Percentiles rank a stretch among this genome's conserved stretches.
phyloP scores from a whole-genome alignment of 805 yeast genomes.

The Candida tibetensis region DNA sequence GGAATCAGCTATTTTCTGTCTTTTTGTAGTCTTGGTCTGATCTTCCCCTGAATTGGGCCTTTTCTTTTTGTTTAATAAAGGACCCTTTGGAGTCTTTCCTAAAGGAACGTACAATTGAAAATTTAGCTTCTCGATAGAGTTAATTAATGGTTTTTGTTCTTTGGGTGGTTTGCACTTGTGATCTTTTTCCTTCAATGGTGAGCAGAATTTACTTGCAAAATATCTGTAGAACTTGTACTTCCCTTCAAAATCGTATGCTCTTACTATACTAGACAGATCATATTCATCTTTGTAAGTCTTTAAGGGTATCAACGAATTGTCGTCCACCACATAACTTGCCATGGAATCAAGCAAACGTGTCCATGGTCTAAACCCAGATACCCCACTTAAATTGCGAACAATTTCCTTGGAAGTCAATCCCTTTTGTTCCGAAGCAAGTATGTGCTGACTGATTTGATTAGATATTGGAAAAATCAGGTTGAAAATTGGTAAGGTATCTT shows the following conservation, averaged over 20 bases:
- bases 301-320: conserved; percentile 12
- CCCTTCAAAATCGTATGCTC: conserved; percentile 72
- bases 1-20: not conserved
- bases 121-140: conserved; percentile 15
- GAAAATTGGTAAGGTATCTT: conserved; percentile 27
- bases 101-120: conserved; percentile 16
- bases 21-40: not conserved
- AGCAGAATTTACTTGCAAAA: conserved; percentile 19
- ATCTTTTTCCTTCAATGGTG: conserved; percentile 4
- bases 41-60: not conserved
- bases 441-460: conserved; percentile 56
- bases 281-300: conserved; percentile 28
- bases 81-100: conserved; percentile 25
- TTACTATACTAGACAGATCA: conserved; percentile 37
- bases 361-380: conserved; percentile 49
- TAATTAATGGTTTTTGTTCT: conserved; percentile 2
- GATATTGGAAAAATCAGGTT: conserved; percentile 63
- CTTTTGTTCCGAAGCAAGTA: conserved; percentile 25
- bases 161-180: conserved; percentile 10
- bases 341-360: conserved; percentile 50
- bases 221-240: conserved; percentile 70
- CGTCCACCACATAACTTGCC: conserved; percentile 36
- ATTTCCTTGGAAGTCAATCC: conserved; percentile 66
- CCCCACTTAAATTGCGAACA: conserved; percentile 50
- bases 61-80: conserved; percentile 10